phyloP scores from a whole-genome alignment of 2,329 filamentous ascomycete genomes.

The Madurella fahalii region DNA sequence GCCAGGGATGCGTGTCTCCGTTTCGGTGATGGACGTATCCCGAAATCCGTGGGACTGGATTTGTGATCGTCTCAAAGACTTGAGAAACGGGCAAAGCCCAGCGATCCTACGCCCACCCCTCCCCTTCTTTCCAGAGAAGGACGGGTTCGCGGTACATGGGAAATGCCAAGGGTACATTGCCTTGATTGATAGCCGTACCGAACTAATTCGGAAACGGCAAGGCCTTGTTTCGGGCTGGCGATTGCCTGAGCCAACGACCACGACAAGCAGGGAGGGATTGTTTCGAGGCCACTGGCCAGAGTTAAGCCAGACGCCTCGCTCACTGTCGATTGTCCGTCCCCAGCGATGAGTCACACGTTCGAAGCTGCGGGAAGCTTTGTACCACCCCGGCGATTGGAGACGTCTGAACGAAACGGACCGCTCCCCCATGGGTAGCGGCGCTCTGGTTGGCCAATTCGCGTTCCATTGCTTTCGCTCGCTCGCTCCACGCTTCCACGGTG shows the following conservation, averaged over 20 bases:
- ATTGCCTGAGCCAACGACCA: background rate
- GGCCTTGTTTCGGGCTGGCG: constrained; percentile 13
- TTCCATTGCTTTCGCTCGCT: constrained; percentile 17
- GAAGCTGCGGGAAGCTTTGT: background rate
- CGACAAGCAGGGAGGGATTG: background rate
- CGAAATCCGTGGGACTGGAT: no score
- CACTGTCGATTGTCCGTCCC: background rate
- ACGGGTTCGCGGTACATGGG: constrained; percentile 8
- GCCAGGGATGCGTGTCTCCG: no score
- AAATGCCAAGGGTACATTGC: constrained; percentile 21
- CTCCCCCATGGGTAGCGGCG: constrained; percentile 8
- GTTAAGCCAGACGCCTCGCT: background rate
- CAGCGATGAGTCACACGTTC: constrained; percentile 20
- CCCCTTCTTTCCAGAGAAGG: constrained; percentile 1
- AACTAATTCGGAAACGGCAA: constrained; percentile 11
- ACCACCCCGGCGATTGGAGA: constrained; percentile 1
- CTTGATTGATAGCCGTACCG: constrained; percentile 19
- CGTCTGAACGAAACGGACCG: constrained; percentile 16
- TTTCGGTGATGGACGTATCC: no score
- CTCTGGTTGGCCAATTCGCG: constrained; percentile 25
- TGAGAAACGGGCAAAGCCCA: no score
- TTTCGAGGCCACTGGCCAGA: background rate
- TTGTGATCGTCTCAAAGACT: no score
- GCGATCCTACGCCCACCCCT: background rate
- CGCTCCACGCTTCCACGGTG: background rate